These are phyloP conservation scores for Arthrobotrys entomopaga DNA, from an alignment of 2,329 filamentous ascomycete genomes.

Conservation along the genomic window DNA sequence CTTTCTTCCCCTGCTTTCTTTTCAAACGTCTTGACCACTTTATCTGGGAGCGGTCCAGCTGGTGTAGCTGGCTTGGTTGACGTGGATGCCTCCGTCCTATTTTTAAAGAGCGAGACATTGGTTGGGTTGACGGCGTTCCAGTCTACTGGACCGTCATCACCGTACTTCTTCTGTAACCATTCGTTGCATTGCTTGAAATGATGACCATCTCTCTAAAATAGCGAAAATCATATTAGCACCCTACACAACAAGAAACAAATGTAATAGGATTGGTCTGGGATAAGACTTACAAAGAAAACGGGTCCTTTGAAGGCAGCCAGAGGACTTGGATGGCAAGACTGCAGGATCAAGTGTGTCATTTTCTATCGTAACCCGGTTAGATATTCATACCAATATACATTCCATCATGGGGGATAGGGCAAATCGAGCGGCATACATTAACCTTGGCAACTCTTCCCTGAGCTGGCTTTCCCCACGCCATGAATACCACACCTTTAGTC, in stretches of 20 bases:
- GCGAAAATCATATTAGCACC: not conserved
- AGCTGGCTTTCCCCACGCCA: constrained; percentile 91
- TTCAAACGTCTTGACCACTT: constrained; percentile 20
- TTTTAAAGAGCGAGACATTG: constrained; percentile 34
- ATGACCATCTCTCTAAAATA: constrained; percentile 73
- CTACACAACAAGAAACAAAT: not conserved
- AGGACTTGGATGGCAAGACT: constrained; percentile 92
- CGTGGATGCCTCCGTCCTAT: constrained; percentile 13
- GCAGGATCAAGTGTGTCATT: constrained; percentile 81
- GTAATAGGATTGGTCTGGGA: not conserved
- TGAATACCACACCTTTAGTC: constrained; percentile 84
- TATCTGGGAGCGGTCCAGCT: constrained; percentile 2
- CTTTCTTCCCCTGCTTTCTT: constrained; percentile 31
- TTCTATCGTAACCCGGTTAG: constrained; percentile 57
- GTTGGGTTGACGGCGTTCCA: constrained; percentile 73
- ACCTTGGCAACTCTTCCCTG: constrained; percentile 80
- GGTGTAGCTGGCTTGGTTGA: constrained; percentile 30
- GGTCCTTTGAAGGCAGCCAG: constrained; percentile 78
- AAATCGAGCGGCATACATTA: constrained; percentile 63
- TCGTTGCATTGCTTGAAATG: constrained; percentile 85
- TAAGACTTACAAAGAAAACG: constrained; percentile 68
- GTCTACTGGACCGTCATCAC: constrained; percentile 81
- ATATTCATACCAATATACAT: not conserved
- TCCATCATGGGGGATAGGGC: not conserved
- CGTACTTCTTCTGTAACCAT: constrained; percentile 83